Evolutionary conservation across 345 rosid species (phyloP).

Genomic region (Syzygium grande): DNA sequence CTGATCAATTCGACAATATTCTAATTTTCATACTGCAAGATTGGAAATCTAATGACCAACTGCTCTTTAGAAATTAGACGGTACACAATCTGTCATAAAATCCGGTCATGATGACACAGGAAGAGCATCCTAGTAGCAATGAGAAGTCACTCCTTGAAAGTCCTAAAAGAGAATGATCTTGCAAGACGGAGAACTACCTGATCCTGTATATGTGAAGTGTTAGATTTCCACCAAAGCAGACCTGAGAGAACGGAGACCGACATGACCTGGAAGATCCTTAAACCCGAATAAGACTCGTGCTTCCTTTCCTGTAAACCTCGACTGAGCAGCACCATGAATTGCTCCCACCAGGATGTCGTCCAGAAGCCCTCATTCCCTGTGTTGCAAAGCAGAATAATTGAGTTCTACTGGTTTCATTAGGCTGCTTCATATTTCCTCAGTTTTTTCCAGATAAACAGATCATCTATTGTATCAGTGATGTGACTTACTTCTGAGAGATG

Average conservation of each 20-base stretch:
- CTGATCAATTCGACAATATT: neutral
- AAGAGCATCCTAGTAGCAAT: neutral
- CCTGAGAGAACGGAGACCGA: slow-evolving; percentile 84
- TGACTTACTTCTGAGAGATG: neutral
- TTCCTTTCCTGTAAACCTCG: slow-evolving; percentile 78
- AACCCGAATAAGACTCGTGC: slow-evolving; percentile 80
- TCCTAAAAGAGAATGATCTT: neutral
- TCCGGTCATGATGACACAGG: neutral
- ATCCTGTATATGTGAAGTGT: slow-evolving; percentile 63
- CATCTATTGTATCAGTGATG: neutral
- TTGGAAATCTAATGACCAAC: neutral
- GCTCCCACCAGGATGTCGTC: slow-evolving; percentile 84
- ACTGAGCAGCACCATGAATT: slow-evolving; percentile 54
- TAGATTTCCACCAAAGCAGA: slow-evolving; percentile 84
- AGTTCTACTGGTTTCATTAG: neutral
- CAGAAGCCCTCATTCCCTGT: slow-evolving; percentile 45
- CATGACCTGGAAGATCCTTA: slow-evolving; percentile 74
- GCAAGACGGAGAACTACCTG: slow-evolving; percentile 41
- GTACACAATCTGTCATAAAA: neutral
- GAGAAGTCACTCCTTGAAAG: neutral
- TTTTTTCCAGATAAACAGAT: neutral
- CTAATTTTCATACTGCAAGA: neutral
- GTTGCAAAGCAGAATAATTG: neutral
- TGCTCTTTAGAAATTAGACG: neutral
- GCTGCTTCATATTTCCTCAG: neutral